phyloP scores from a whole-genome alignment of 331 rosid species.

The Arachis monticola region DNA sequence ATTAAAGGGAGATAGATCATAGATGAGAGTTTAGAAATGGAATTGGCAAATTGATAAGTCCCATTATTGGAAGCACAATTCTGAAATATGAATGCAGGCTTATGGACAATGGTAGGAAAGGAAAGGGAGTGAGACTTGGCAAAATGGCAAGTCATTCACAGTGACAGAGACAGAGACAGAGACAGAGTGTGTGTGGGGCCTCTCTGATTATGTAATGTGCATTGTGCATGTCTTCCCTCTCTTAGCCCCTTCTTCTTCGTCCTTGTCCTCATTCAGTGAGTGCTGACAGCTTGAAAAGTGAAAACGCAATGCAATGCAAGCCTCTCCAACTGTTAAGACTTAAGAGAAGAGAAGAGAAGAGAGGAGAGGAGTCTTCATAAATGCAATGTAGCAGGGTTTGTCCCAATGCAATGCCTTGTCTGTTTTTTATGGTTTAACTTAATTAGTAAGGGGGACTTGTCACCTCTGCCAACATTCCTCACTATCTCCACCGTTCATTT shows the following conservation, averaged over 20 bases:
- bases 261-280: conserved; percentile 1
- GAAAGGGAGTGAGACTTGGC: conserved; percentile 37
- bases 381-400: conserved; percentile 50
- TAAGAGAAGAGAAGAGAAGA: too few relatives aligned
- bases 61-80: not conserved
- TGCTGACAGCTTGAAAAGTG: conserved; percentile 44
- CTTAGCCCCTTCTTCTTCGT: not conserved
- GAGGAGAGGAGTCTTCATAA: conserved; percentile 41
- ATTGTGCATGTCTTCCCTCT: conserved; percentile 11
- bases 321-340: conserved; percentile 50
- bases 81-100: conserved; percentile 36
- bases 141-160: conserved; percentile 48
- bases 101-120: conserved; percentile 36
- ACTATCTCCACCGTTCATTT: conserved; percentile 49
- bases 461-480: conserved; percentile 65
- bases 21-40: not conserved
- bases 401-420: conserved; percentile 44
- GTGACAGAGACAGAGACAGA: not conserved
- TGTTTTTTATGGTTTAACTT: conserved; percentile 18
- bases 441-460: conserved; percentile 31
- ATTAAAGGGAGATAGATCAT: not conserved
- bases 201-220: conserved; percentile 7
- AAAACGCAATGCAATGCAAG: conserved; percentile 43
- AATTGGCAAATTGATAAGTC: not conserved
- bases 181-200: conserved; percentile 36